phyloP scores from a whole-genome alignment of 495 filamentous ascomycete genomes.

The Xylaria cubensis region DNA sequence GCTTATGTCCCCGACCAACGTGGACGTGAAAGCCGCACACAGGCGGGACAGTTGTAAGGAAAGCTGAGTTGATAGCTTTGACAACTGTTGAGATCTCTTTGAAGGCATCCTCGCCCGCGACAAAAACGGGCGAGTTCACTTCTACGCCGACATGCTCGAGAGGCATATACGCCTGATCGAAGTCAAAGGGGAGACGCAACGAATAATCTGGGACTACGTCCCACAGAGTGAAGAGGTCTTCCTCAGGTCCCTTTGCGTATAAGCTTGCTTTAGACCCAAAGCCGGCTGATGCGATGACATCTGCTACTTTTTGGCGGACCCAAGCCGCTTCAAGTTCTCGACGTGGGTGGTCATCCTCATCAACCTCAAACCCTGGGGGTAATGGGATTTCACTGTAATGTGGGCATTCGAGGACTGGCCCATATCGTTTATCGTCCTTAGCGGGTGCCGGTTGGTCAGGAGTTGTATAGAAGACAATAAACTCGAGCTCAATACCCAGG shows the following conservation, averaged over 20 bases:
- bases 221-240: not conserved
- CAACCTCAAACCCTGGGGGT: not conserved
- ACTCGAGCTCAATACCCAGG: constrained; percentile 11
- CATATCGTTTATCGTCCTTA: not conserved
- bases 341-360: not conserved
- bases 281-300: not conserved
- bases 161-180: not conserved
- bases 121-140: constrained; percentile 7
- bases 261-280: not conserved
- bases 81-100: constrained; percentile 7
- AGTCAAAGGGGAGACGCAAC: not conserved
- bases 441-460: not conserved
- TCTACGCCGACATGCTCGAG: constrained; percentile 17
- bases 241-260: not conserved
- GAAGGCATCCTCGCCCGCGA: constrained; percentile 1
- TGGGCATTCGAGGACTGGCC: constrained; percentile 5
- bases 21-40: constrained; percentile 18
- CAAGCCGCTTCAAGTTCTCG: not conserved
- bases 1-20: not conserved
- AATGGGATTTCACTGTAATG: not conserved
- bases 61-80: constrained; percentile 9
- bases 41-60: constrained; percentile 2
- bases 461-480: constrained; percentile 4
- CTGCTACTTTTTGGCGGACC: constrained; percentile 8
- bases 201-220: not conserved